Percentiles rank a stretch among this genome's conserved stretches.
These are phyloP conservation scores for Leccinum aurantiacum DNA, from an alignment of 768 basidiomycete genomes.

Conservation along the genomic window DNA sequence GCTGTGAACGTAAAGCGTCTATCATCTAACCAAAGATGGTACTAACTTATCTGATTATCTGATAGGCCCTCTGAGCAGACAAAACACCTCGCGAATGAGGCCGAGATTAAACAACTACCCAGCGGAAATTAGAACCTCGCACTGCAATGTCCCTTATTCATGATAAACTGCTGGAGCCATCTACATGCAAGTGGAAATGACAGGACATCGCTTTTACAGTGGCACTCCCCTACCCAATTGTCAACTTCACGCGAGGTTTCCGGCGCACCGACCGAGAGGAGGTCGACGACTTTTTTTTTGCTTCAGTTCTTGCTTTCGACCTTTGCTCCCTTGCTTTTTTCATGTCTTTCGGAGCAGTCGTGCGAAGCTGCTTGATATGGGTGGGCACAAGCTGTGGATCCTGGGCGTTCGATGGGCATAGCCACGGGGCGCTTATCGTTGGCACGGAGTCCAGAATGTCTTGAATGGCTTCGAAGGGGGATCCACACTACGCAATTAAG, in stretches of 20 bases:
- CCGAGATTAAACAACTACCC: neutral
- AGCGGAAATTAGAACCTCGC: neutral
- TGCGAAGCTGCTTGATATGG: constrained; percentile 78
- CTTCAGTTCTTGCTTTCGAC: constrained; percentile 46
- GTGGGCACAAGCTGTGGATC: constrained; percentile 53
- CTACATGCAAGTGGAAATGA: neutral
- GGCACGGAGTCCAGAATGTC: constrained; percentile 52
- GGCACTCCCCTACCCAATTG: constrained; percentile 8
- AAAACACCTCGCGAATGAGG: neutral
- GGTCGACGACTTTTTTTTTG: constrained; percentile 35
- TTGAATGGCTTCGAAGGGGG: constrained; percentile 36
- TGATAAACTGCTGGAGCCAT: neutral
- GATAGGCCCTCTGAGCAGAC: neutral
- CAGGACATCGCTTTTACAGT: neutral
- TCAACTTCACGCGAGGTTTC: constrained; percentile 25
- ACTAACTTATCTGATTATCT: neutral
- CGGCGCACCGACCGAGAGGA: constrained; percentile 15
- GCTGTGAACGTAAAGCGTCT: too few species aligned
- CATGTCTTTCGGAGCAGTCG: constrained; percentile 79
- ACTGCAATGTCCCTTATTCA: neutral
- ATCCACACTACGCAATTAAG: constrained; percentile 35
- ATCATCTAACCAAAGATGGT: neutral
- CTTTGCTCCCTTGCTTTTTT: constrained; percentile 63
- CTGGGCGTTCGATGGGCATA: constrained; percentile 30
- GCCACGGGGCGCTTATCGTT: constrained; percentile 65